Conservation (phyloP, 169 alveolate species). For the Babesia divergens region DNA sequence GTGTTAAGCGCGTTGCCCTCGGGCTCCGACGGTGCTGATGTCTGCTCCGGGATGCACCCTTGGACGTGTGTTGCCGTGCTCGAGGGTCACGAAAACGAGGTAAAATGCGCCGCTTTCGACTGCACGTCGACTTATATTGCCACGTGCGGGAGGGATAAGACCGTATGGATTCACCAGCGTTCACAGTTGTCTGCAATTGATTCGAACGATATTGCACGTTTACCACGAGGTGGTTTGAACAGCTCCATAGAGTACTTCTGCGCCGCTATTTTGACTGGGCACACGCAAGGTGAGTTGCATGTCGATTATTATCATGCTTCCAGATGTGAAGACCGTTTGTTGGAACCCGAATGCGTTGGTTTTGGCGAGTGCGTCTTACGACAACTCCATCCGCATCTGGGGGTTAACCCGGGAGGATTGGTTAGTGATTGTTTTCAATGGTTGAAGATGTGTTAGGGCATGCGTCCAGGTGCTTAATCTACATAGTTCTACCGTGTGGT, state of each 20-base stretch:
- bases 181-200: not conserved
- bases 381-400: slow-evolving; percentile 71
- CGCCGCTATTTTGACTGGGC: slow-evolving; percentile 58
- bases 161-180: slow-evolving; percentile 72
- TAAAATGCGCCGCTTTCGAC: slow-evolving; percentile 72
- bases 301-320: not conserved
- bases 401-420: slow-evolving; percentile 67
- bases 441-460: slow-evolving; percentile 7
- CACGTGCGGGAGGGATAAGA: slow-evolving; percentile 76
- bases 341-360: slow-evolving; percentile 65
- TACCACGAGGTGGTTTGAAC: not conserved
- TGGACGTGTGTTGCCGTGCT: slow-evolving; percentile 65
- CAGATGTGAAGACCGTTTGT: slow-evolving; percentile 58
- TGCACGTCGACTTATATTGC: slow-evolving; percentile 66
- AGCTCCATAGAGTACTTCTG: slow-evolving; percentile 42
- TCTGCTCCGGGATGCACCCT: not conserved
- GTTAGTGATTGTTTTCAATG: not conserved
- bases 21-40: not conserved
- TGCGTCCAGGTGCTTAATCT: slow-evolving; percentile 70
- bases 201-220: slow-evolving; percentile 8
- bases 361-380: slow-evolving; percentile 73
- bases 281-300: slow-evolving; percentile 51
- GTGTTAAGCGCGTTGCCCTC: not conserved
- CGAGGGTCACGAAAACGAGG: slow-evolving; percentile 79
- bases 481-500: slow-evolving; percentile 73